Base-by-base conservation (phyloP, 805 yeast species). In the Candida caryicola region DNA sequence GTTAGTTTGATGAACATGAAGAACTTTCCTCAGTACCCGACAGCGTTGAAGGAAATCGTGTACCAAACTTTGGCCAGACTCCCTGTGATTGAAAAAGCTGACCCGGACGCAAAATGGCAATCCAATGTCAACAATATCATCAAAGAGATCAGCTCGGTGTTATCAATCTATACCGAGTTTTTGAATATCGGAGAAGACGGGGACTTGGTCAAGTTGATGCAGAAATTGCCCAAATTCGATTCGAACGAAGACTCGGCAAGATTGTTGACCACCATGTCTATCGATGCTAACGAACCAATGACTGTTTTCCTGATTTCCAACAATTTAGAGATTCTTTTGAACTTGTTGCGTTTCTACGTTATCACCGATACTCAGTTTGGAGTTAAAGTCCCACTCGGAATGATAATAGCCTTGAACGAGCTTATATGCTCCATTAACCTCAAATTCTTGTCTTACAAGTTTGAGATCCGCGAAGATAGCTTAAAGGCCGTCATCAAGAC, bases 321-420 rank as follows among this genome's bases (percentile, higher is more conserved):
- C 29, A 68, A 89, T 54, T 44, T 83, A 8, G 57, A 65, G 8
- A 49, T 74, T 4, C 59, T 85, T 26, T 56, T 71, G 25, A 65
- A 65, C 21, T 48, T 66, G 19, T 46, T 66, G 25, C 34, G 35
- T 40, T 82, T 39, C 36, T 84, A 45, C 46, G 55, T 40, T 60
- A 59, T 71, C 3, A 64, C 77, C 5, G 73, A 77, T 17, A 79
- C 88, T 1, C 77, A 74, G 29, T 71, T 66, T 48, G 65, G 79
- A 9, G 71, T 81, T 6, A 66, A 71, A 44, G 69, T 85, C 5
- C 93, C 95, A 2, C 45, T 86, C 10, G 90, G 91, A 1, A 50
- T 62, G 31, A 53, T 83, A 2, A 52, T 82, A 4, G 54, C 66
- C 6, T 43, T 81, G 34, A 64, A 71, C 16, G 88, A 83, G 49